Percentiles rank a stretch among this genome's conserved stretches.
Evolutionary conservation across 768 basidiomycete species (phyloP).

Genomic region (Exsudoporus frostii): DNA sequence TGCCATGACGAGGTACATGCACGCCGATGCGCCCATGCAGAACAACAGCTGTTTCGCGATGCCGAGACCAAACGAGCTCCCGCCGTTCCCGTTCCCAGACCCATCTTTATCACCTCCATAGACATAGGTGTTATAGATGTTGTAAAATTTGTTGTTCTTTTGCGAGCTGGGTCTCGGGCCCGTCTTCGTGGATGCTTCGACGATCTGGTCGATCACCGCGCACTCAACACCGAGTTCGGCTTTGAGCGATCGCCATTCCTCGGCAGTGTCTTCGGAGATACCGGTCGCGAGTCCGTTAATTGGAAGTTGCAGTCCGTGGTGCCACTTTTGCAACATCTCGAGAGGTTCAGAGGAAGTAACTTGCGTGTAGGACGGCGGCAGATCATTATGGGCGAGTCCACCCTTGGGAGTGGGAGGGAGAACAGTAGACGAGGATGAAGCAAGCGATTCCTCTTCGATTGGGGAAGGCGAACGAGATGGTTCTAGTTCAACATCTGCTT

Average conservation of each 20-base stretch:
- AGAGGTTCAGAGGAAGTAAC: conserved; percentile 49
- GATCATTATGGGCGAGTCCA: conserved; percentile 39
- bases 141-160: conserved; percentile 66
- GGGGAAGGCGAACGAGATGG: conserved; percentile 47
- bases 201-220: conserved; percentile 70
- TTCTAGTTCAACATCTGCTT: conserved; percentile 27
- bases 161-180: conserved; percentile 34
- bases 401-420: conserved; percentile 69
- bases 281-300: conserved; percentile 45
- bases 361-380: conserved; percentile 74
- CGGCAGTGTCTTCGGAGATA: conserved; percentile 62
- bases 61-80: conserved; percentile 30
- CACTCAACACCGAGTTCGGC: conserved; percentile 78
- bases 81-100: conserved; percentile 16
- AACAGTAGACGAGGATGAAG: conserved; percentile 72
- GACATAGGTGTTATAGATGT: conserved; percentile 79
- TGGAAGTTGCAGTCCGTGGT: conserved; percentile 52
- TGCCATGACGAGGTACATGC: conserved; percentile 58
- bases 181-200: conserved; percentile 36
- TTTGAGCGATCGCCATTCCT: conserved; percentile 79
- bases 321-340: conserved; percentile 68
- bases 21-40: conserved; percentile 60
- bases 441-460: conserved; percentile 49
- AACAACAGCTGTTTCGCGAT: conserved; percentile 49
- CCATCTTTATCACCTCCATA: conserved; percentile 44